Percentiles rank a stretch among this genome's conserved stretches.
Evolutionary conservation across 768 basidiomycete species (phyloP).

Genomic region (Boletales sp.): DNA sequence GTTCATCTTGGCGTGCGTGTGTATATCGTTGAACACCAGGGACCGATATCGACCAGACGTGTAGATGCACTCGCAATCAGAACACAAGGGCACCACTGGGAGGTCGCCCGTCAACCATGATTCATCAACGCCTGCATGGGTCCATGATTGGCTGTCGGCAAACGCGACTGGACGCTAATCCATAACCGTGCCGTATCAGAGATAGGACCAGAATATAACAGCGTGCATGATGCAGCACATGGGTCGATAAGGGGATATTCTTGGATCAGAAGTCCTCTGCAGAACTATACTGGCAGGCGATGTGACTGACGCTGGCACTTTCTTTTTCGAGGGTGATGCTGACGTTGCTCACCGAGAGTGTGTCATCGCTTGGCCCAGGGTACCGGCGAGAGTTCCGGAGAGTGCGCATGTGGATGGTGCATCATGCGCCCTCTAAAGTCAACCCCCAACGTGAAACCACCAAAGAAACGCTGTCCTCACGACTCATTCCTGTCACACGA

Average conservation of each 20-base stretch:
- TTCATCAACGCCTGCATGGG: no score
- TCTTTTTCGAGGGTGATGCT: conserved; percentile 1
- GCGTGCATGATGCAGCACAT: conserved; percentile 7
- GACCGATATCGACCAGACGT: neutral
- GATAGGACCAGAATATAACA: neutral
- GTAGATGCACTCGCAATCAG: no score
- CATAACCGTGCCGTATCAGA: conserved; percentile 14
- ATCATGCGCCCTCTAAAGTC: no score
- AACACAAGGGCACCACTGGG: no score
- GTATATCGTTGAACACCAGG: neutral
- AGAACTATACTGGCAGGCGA: no score
- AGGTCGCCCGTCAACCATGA: no score
- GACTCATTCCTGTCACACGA: no score
- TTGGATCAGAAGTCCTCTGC: conserved; percentile 3
- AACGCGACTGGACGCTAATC: conserved; percentile 1
- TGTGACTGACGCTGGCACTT: neutral
- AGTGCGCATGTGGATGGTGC: neutral
- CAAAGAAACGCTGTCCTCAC: no score
- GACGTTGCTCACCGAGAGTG: neutral
- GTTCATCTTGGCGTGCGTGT: no score
- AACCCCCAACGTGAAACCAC: no score
- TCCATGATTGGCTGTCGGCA: neutral
- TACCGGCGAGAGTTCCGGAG: neutral
- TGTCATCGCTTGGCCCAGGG: neutral
- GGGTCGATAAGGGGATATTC: conserved; percentile 22